Conservation (phyloP, 2,329 filamentous ascomycete species). For the Ophiostoma perfectum region DNA sequence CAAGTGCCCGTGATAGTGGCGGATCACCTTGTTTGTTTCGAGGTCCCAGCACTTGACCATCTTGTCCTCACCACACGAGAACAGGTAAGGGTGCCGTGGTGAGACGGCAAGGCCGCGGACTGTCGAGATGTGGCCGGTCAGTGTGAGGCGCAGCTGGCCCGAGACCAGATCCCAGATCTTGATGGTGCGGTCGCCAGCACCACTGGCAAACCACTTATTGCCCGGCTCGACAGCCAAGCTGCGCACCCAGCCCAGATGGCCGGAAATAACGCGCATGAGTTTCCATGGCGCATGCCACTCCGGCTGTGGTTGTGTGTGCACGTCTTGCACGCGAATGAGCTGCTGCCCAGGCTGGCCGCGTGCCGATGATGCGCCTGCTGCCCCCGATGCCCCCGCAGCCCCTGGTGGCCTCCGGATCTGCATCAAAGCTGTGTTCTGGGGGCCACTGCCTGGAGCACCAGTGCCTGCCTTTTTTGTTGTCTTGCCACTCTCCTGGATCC, state of each 20-base stretch:
- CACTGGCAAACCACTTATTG: conserved; percentile 96
- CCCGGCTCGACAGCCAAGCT: conserved; percentile 86
- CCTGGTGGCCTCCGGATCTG: conserved; percentile 31
- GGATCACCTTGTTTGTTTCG: conserved; percentile 98
- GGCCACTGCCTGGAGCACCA: conserved; percentile 19
- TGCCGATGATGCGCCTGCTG: conserved; percentile 27
- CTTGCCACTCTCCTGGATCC: conserved; percentile 45
- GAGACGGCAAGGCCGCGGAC: conserved; percentile 89
- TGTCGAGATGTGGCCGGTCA: conserved; percentile 92
- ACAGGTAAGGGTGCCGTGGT: conserved; percentile 89
- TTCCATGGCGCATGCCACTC: conserved; percentile 99
- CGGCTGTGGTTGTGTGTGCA: conserved; percentile 55
- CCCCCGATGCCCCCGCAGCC: conserved; percentile 27
- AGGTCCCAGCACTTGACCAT: conserved; percentile 99
- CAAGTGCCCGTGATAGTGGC: conserved; percentile 94
- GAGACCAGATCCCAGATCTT: conserved; percentile 98
- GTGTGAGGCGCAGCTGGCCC: conserved; percentile 73
- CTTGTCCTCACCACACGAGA: conserved; percentile 97
- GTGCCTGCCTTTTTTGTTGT: conserved; percentile 24
- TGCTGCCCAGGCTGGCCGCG: conserved; percentile 36
- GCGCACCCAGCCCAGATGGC: conserved; percentile 92
- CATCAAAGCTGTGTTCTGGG: conserved; percentile 36
- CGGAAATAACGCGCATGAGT: conserved; percentile 93
- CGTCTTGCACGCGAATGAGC: conserved; percentile 34
- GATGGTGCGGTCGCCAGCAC: conserved; percentile 91